phyloP scores from a whole-genome alignment of 768 basidiomycete genomes.

The Russula sp. region DNA sequence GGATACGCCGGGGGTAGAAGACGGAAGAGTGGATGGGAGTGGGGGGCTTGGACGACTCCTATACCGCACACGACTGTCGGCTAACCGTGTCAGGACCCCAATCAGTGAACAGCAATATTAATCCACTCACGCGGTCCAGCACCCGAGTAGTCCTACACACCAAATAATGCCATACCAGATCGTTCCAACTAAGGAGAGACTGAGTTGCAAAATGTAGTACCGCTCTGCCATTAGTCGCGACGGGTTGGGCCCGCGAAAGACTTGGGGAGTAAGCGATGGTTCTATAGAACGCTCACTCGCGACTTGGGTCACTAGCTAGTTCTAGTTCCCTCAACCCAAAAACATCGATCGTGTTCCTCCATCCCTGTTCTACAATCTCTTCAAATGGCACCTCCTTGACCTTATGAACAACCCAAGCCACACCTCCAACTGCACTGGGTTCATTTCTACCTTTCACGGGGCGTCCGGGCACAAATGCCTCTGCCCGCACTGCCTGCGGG shows the following conservation, averaged over 20 bases:
- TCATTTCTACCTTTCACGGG: slow-evolving; percentile 79
- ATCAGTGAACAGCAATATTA: background rate
- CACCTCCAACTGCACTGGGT: slow-evolving; percentile 58
- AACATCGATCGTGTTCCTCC: slow-evolving; percentile 59
- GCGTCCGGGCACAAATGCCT: slow-evolving; percentile 55
- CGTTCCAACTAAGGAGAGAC: slow-evolving; percentile 29
- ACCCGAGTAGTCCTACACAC: slow-evolving; percentile 37
- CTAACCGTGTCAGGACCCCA: background rate
- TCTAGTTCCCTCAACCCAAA: slow-evolving; percentile 45
- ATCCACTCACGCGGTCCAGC: slow-evolving; percentile 34
- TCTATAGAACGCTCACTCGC: background rate
- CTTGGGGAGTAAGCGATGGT: too few relatives aligned
- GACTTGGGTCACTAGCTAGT: background rate
- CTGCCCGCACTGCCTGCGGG: slow-evolving; percentile 51
- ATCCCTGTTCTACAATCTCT: slow-evolving; percentile 53
- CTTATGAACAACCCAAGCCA: slow-evolving; percentile 67
- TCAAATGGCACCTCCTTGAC: slow-evolving; percentile 51
- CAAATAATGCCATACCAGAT: slow-evolving; percentile 46
- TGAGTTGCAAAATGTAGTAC: background rate
- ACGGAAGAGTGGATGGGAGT: slow-evolving; percentile 43
- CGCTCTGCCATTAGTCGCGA: background rate
- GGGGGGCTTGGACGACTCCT: slow-evolving; percentile 62
- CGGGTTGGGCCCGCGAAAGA: background rate
- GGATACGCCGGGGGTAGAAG: slow-evolving; percentile 78
- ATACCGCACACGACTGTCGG: slow-evolving; percentile 69